A percentile compares a stretch with the other conserved stretches of the same genome.
These are phyloP conservation scores for Colletotrichum kahawae DNA, from an alignment of 2,329 filamentous ascomycete genomes.

Conservation along the genomic window DNA sequence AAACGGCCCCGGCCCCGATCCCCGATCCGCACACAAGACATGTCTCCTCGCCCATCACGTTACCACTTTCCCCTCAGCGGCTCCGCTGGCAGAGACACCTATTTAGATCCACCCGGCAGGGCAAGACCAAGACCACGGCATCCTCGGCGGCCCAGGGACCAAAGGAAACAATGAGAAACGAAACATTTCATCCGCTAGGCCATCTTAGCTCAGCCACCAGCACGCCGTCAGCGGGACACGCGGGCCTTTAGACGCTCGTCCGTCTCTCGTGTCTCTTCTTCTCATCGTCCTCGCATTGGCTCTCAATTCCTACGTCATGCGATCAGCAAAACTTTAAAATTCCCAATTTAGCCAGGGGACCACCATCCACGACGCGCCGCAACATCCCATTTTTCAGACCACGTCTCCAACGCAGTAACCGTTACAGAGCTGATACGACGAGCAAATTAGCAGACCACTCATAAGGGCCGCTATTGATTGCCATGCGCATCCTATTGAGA, in stretches of 20 bases:
- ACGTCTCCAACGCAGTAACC: neutral
- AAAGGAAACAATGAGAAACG: neutral
- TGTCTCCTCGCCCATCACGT: neutral
- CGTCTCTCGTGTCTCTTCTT: neutral
- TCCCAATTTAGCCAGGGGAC: neutral
- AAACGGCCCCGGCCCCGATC: neutral
- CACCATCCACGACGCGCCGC: neutral
- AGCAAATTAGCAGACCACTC: neutral
- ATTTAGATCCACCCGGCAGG: neutral
- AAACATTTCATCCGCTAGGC: conserved; percentile 7
- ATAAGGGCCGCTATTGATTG: neutral
- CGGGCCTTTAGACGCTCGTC: neutral
- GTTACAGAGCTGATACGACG: neutral
- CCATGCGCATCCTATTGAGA: neutral
- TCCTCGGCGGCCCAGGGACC: neutral
- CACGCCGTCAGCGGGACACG: conserved; percentile 8
- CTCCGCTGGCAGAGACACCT: neutral
- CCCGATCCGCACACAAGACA: conserved; percentile 1
- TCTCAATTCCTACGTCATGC: conserved; percentile 1
- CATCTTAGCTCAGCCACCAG: conserved; percentile 13
- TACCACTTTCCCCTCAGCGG: neutral
- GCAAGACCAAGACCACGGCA: neutral
- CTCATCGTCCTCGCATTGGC: neutral
- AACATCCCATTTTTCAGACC: neutral
- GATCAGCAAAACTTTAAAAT: neutral